Base-by-base conservation (phyloP, 2,329 filamentous ascomycete species). In the Pseudogymnoascus sp. region DNA sequence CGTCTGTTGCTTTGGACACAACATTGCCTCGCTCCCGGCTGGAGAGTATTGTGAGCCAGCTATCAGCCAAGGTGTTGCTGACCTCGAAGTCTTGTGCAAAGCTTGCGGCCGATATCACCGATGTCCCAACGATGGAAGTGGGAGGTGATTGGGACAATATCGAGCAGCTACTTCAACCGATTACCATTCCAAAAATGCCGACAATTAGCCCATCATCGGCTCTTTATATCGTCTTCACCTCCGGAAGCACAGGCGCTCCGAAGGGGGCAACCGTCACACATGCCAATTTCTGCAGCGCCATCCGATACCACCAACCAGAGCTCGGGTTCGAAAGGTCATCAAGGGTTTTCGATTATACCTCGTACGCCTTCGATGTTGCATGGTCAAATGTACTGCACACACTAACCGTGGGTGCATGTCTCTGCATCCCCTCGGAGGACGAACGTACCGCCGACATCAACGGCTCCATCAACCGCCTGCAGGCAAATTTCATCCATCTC, bases 401-500 rank as follows among this genome's bases (percentile, higher is more conserved):
- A 11, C 25, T 62, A n/a, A 62, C 36, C 5, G 18, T 53, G 5
- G 61, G 61, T 2, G 61, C n/a, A 7, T 21, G n/a, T 0, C 77
- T 96, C 0, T 82, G 91, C 53, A 82, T 84, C 61, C 90, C 87
- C 66, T 81, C 84, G 60, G 84, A 91, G 18, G 77, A 80, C 49
- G 78, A 82, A 25, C 23, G 23, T 25, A 25, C 23, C 23, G 23
- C 23, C 23, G 23, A 25, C 23, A 25, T 25, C 23, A 25, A 25
- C 23, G 23, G 23, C 23, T 84, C 95, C 80, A 78, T 96, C 43
- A 83, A 88, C 64, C 86, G 96, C 69, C 81, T 96, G 23, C 84
- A 88, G 1, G 79, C 75, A 0, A 79, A 85, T 4, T 83, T 96
- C 64, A 63, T 63, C 4, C 56, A 63, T 9, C 59, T 71, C 18